Evolutionary conservation across 1,139 yeast genomes (phyloP).

Genomic region (Yarrowia galli): DNA sequence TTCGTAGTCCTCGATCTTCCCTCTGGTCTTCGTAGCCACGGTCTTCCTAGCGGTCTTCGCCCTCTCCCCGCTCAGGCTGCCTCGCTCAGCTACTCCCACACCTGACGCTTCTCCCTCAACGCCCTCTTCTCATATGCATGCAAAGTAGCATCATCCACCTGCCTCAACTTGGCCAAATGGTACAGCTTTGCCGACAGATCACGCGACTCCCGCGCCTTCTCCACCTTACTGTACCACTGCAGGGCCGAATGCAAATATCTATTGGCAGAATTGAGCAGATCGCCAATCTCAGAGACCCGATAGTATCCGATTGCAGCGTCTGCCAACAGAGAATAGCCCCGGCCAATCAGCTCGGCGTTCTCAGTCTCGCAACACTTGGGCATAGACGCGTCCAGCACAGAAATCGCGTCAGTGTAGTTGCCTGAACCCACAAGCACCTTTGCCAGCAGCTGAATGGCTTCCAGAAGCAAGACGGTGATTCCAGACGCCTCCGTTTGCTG

Average conservation of each 20-base stretch:
- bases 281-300: constrained; percentile 4
- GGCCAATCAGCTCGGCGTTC: constrained; percentile 43
- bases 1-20: no score
- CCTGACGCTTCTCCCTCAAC: neutral
- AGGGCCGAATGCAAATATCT: constrained; percentile 30
- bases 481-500: constrained; percentile 44
- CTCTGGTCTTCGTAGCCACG: no score
- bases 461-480: constrained; percentile 44
- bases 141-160: constrained; percentile 8
- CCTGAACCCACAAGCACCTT: constrained; percentile 43
- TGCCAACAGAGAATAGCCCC: constrained; percentile 32
- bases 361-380: constrained; percentile 46
- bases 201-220: constrained; percentile 3
- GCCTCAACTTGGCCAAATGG: constrained; percentile 21
- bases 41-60: no score
- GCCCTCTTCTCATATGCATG: constrained; percentile 29
- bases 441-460: constrained; percentile 45
- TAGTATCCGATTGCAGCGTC: constrained; percentile 31
- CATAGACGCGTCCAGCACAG: constrained; percentile 45
- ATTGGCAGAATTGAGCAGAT: constrained; percentile 17
- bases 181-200: constrained; percentile 25
- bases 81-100: no score
- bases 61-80: no score
- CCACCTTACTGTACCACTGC: constrained; percentile 20
- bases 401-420: constrained; percentile 44